phyloP scores from a whole-genome alignment of 805 yeast species.

The Hanseniaspora lindneri region DNA sequence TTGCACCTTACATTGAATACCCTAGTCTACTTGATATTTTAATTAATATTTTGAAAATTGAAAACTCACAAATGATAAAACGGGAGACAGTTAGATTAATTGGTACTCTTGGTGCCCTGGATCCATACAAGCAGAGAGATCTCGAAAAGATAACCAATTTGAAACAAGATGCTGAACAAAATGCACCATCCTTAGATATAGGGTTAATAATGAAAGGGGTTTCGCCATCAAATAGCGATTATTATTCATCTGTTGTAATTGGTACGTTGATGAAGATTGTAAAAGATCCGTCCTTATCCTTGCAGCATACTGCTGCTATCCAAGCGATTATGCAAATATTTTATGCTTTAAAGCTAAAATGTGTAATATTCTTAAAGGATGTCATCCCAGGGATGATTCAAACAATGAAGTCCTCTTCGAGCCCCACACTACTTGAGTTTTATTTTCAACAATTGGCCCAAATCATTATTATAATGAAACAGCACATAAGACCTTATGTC shows the following conservation, averaged over 20 bases:
- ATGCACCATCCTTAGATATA: constrained; percentile 82
- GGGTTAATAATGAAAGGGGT: constrained; percentile 84
- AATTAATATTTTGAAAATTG: constrained; percentile 70
- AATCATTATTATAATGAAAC: constrained; percentile 69
- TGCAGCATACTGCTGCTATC: constrained; percentile 85
- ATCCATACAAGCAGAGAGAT: constrained; percentile 89
- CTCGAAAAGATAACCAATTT: constrained; percentile 60
- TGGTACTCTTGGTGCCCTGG: constrained; percentile 92
- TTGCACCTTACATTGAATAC: constrained; percentile 81
- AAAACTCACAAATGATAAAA: constrained; percentile 58
- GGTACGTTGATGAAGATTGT: constrained; percentile 71
- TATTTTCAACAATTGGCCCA: constrained; percentile 81
- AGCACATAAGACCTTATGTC: constrained; percentile 76
- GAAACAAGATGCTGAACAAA: constrained; percentile 49
- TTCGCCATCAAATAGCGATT: constrained; percentile 86
- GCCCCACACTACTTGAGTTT: constrained; percentile 67
- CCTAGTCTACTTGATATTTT: constrained; percentile 78
- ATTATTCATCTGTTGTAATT: constrained; percentile 90
- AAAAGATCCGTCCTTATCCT: constrained; percentile 69
- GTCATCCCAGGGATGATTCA: constrained; percentile 77
- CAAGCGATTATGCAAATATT: constrained; percentile 88
- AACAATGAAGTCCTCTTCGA: constrained; percentile 66
- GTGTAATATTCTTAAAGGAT: constrained; percentile 78
- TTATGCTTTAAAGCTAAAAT: constrained; percentile 74
- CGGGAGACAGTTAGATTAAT: constrained; percentile 79